phyloP scores from a whole-genome alignment of 345 rosid genomes.

The Brassica juncea region DNA sequence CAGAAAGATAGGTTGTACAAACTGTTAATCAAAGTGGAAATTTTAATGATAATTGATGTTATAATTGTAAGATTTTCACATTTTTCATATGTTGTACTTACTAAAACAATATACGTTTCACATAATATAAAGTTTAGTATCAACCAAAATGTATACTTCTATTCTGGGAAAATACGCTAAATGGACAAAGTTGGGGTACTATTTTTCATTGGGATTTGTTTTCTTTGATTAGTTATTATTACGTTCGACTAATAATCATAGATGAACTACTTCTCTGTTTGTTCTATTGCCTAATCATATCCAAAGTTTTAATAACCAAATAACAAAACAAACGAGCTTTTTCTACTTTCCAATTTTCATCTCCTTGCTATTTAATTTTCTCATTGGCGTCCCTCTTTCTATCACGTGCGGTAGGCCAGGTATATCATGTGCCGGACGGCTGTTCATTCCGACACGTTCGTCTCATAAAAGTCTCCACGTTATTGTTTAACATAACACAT shows the following conservation, averaged over 20 bases:
- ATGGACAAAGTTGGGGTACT: background rate
- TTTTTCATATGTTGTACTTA: constrained; percentile 8
- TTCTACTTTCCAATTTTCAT: constrained; percentile 1
- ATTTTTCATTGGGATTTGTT: background rate
- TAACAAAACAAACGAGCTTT: background rate
- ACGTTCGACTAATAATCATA: background rate
- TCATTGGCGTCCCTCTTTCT: background rate
- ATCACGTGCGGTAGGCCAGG: constrained; percentile 29
- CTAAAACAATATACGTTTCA: background rate
- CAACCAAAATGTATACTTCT: background rate
- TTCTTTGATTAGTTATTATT: background rate
- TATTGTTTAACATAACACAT: constrained; percentile 4
- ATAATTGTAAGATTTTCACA: constrained; percentile 5
- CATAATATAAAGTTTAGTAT: background rate
- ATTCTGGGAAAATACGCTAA: background rate
- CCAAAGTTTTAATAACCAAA: background rate
- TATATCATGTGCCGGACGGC: constrained; percentile 27
- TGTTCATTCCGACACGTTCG: constrained; percentile 20
- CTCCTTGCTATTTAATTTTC: constrained; percentile 1
- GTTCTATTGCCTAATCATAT: background rate
- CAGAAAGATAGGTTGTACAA: background rate
- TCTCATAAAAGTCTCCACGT: constrained; percentile 21
- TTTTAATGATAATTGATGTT: constrained; percentile 2
- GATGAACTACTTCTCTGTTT: background rate
- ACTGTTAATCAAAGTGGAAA: background rate